Conservation (phyloP, 345 rosid species). For the Salix caprea region DNA sequence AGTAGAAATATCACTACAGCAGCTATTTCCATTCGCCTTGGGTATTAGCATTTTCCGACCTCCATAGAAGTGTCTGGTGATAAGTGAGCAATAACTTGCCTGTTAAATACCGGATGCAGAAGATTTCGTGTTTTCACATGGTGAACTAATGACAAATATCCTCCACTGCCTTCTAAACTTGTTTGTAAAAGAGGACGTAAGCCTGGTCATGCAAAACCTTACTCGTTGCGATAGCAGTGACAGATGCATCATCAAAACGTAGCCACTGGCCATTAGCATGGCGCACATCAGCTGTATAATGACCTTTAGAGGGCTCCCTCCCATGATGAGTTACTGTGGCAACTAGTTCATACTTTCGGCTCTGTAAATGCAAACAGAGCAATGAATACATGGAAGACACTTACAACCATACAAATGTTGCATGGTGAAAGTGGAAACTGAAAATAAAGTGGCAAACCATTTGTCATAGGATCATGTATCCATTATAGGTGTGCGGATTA, state of each 20-base stretch:
- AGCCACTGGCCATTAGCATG: constrained; percentile 68
- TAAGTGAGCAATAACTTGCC: background rate
- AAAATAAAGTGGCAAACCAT: background rate
- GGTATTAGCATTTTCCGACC: too few relatives aligned
- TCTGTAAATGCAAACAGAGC: constrained; percentile 34
- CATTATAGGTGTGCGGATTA: background rate
- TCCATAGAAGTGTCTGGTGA: too few relatives aligned
- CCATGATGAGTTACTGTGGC: constrained; percentile 95
- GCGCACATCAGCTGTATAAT: constrained; percentile 83
- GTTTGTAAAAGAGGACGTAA: constrained; percentile 86
- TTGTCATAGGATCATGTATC: background rate
- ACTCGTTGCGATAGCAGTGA: constrained; percentile 52
- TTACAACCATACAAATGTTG: background rate
- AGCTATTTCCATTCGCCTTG: background rate
- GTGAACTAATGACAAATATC: background rate
- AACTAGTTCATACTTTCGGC: constrained; percentile 82
- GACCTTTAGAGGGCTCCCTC: constrained; percentile 86
- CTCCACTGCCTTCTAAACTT: constrained; percentile 38
- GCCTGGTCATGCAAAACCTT: constrained; percentile 92
- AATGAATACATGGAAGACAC: background rate
- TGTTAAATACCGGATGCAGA: background rate
- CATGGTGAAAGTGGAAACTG: background rate
- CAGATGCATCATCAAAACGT: constrained; percentile 79
- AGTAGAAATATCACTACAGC: too few relatives aligned
- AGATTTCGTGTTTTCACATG: background rate